Evolutionary conservation across 768 basidiomycete species (phyloP), one percentile per base, ranked within the genome.

Genomic region (Termitomyces eurrhizus): DNA sequence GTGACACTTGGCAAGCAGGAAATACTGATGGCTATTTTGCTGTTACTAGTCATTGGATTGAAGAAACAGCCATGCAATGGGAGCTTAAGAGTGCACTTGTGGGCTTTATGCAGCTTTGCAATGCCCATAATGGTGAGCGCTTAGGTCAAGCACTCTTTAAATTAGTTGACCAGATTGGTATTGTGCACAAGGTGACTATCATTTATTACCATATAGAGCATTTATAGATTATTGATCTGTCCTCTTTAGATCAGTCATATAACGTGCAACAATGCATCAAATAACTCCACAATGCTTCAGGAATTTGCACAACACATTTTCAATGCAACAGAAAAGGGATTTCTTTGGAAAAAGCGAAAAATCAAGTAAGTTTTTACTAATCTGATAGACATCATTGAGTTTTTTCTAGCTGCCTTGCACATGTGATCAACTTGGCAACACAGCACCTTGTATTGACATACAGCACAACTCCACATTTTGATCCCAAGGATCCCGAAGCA

Each of bases 1-100:
- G 75, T 61, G 73, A 80, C 65, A 74, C 69, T 5, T 79, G 77
- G 78, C 75, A 76, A 52, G 77, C 76, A 2, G 55, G 36, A 7
- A 78, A 75, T 58, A 62, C 63, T 0, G 74, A 79, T 64, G 71
- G 66, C 1, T 80, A 79, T 64, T 75, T 77, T 63, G 77, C 69
- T 0, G 72, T 76, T 4, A 79, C 73, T 1, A 74, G 69, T 0
- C 74, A 76, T 54, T 79, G 77, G 75, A 21, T 21, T 21, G 21
- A 21, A 21, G 21, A 21, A 21, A 21, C 21, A 21, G 21, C 59
- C 0, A 58, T 58, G 26, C 29, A 57, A 21, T 78, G 75, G 76
- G 59, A 62, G 21, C 64, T 73, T 7, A 55, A 75, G 18, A 63
- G 48, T 6, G 69, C 74, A 0, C 66, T 81, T 5, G 54, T 78